Evolutionary conservation across 805 yeast genomes (phyloP), one percentile per base, ranked within the genome.

Genomic region (Priceomyces haplophilus): DNA sequence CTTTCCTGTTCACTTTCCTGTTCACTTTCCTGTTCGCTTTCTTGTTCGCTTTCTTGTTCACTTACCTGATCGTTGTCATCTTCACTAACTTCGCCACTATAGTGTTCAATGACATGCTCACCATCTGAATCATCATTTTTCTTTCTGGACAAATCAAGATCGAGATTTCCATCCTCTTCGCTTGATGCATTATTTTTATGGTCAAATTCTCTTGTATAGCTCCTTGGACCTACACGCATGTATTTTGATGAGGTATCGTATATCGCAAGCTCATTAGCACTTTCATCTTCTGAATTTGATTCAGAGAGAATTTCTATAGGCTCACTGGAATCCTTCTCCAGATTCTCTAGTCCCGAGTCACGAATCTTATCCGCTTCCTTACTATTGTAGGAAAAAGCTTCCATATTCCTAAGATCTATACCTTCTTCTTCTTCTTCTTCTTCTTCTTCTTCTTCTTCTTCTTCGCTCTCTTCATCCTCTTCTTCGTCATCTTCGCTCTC

Each of bases 261-360:
- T 5, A n/a, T 12, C 8, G 37, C 13, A 19, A 19, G n/a, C 4
- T 34, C 37, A 17, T 34, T 21, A 19, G 11, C 23, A 4, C 24
- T 36, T 25, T 45, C 42, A 4, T 37, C 41, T 12, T 47, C 48
- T 19, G 37, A 36, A n/a, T 38, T 31, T 36, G 42, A 45, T 21
- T 42, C 44, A 11, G 45, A 37, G 17, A 38, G 23, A 10, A 31
- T 19, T 23, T 29, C 31, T 16, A 27, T 20, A n/a, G 29, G 11
- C 12, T 21, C 30, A 8, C 3, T 30, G 17, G 3, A 17, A 21
- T 8, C 6, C n/a, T 21, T 15, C 12, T 76, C 76, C 36, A 63
- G 38, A 17, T 24, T 24, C 25, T 15, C 25, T 56, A 1, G 87
- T 82, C 38, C 82, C 72, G 43, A 81, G 81, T 31, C 82, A 52